Evolutionary conservation across 257 asterid species (phyloP).

Genomic region (Nicotiana otophora): DNA sequence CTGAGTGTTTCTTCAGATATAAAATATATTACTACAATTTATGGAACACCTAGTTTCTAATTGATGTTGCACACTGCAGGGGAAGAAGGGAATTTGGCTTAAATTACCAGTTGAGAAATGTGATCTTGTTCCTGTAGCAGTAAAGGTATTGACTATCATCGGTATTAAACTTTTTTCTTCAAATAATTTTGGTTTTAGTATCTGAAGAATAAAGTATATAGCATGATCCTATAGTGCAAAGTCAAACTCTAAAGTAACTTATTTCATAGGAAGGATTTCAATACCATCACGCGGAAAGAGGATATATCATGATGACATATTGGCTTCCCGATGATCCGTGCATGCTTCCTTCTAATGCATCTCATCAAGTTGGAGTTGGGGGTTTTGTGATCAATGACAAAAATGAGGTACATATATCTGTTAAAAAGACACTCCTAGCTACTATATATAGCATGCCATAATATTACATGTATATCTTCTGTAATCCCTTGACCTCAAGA

Average conservation of each 20-base stretch:
- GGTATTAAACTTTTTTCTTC: background rate
- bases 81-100: conserved; percentile 87
- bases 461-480: background rate
- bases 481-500: background rate
- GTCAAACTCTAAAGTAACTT: background rate
- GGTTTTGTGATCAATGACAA: conserved; percentile 67
- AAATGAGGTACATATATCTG: conserved; percentile 45
- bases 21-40: background rate
- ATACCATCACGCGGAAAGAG: conserved; percentile 83
- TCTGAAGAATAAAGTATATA: background rate
- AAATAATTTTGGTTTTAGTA: background rate
- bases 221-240: background rate
- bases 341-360: conserved; percentile 79
- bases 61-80: conserved; percentile 21
- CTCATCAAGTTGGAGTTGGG: conserved; percentile 94
- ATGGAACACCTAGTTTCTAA: background rate
- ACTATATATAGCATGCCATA: background rate
- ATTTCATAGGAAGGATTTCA: conserved; percentile 65
- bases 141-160: conserved; percentile 28
- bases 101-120: conserved; percentile 74
- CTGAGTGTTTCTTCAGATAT: background rate
- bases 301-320: conserved; percentile 75
- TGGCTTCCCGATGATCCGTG: conserved; percentile 81
- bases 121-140: conserved; percentile 72
- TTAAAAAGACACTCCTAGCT: background rate